Base-by-base conservation (phyloP, 768 basidiomycete species). In the Xerocomus potaroensis region DNA sequence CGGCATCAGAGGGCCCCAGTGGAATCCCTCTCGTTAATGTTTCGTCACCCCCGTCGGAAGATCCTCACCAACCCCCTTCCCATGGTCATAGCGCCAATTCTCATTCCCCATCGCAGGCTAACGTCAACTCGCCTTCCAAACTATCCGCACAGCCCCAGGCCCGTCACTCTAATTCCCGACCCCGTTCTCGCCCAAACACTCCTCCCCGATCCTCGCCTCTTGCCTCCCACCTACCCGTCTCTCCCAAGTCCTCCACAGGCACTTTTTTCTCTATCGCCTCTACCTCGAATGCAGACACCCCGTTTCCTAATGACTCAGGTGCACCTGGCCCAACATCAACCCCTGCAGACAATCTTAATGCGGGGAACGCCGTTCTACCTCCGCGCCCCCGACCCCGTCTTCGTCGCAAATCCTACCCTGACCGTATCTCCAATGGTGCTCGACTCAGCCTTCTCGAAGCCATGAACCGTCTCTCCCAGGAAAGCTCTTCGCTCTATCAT, bases 371-470 rank as follows among this genome's bases (percentile, higher is more conserved):
- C 38, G 24, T 22, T 26, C 8, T 39, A 39, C 22, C 38, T n/a
- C 38, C 38, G n/a, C 38, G 35, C 9, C 35, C 35, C 19, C 35
- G 36, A 8, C 21, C 35, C 5, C 35, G 36, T 22, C 38, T 18
- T 6, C 56, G 61, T 5, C 52, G 62, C 24, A 59, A 43, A 48
- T 66, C 64, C 5, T 50, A 46, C 22, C 62, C 63, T 1, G 64
- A 62, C 8, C 53, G 60, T 16, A 39, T 59, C 18, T 59, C 57
- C 6, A 56, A 47, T 9, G 50, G 52, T 8, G 45, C 49, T 15
- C 51, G 63, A 5, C 44, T 62, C 16, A 66, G 63, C 35, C 54
- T 64, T 19, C 36, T 64, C 3, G 62, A 64, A 40, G 62, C 64
- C 5, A 44, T 62, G 56, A 54, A 62, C 21, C 58, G 43, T 26